A percentile compares a stretch with the other conserved stretches of the same genome.
Evolutionary conservation across 768 basidiomycete genomes (phyloP).

Genomic region (Pulveroboletus sp.): DNA sequence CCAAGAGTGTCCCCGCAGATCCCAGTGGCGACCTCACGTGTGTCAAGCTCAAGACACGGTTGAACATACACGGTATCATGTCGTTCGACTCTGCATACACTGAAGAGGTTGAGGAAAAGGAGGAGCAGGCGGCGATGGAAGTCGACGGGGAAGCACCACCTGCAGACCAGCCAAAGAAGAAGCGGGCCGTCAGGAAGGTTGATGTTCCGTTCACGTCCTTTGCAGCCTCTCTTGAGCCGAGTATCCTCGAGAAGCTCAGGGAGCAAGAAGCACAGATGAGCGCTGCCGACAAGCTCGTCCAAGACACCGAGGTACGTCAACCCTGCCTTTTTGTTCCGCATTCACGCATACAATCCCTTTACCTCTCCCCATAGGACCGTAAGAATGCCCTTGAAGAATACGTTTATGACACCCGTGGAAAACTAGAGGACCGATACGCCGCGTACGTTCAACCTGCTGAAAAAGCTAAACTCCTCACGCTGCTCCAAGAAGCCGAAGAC

Average conservation of each 20-base stretch:
- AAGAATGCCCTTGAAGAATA: constrained; percentile 99
- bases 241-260: constrained; percentile 56
- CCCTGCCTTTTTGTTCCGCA: neutral
- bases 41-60: constrained; percentile 86
- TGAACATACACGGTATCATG: constrained; percentile 83
- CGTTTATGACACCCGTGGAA: constrained; percentile 91
- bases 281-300: constrained; percentile 89
- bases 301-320: constrained; percentile 85
- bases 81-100: constrained; percentile 84
- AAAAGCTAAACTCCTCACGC: constrained; percentile 67
- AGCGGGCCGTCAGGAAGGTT: constrained; percentile 78
- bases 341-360: neutral
- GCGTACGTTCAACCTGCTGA: constrained; percentile 69
- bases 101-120: constrained; percentile 78
- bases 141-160: constrained; percentile 49
- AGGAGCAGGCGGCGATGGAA: constrained; percentile 65
- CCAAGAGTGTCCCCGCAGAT: constrained; percentile 71
- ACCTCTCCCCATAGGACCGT: constrained; percentile 58
- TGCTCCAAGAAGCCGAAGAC: constrained; percentile 79
- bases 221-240: constrained; percentile 59
- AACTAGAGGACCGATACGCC: constrained; percentile 86
- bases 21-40: constrained; percentile 68
- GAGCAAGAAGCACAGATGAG: constrained; percentile 90
- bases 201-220: constrained; percentile 70
- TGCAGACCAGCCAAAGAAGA: constrained; percentile 61